Conservation (phyloP, 306 rosid genomes). For the Herpetospermum pedunculosum region DNA sequence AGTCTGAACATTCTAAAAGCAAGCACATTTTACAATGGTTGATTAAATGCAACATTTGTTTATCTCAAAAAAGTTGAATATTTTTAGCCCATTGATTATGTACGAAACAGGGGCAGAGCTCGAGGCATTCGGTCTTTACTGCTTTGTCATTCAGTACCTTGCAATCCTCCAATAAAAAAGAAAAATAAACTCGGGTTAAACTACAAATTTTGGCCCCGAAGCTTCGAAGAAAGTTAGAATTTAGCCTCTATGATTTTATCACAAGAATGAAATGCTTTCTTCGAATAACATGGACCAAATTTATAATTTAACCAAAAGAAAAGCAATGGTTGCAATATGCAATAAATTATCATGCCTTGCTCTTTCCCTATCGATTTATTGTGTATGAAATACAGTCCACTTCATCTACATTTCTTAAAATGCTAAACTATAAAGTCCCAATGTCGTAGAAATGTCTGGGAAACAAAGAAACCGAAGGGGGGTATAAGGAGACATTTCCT, state of each 20-base stretch:
- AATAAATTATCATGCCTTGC: background rate
- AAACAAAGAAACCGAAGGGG: background rate
- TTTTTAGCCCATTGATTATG: background rate
- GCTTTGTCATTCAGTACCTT: background rate
- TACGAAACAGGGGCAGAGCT: background rate
- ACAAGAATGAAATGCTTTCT: too few species aligned
- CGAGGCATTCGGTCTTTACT: background rate
- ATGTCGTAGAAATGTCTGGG: slow-evolving; percentile 1
- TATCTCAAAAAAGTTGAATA: background rate
- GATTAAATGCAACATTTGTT: background rate
- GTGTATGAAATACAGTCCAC: slow-evolving; percentile 7
- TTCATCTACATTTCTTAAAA: background rate
- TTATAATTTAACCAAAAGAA: too few species aligned
- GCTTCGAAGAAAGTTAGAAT: too few species aligned
- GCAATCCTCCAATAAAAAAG: background rate
- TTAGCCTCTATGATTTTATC: too few species aligned
- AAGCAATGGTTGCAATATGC: background rate
- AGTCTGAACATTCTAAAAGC: background rate
- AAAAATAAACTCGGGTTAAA: too few species aligned
- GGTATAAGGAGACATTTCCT: background rate
- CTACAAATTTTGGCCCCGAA: too few species aligned
- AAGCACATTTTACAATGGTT: background rate
- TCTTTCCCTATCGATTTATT: slow-evolving; percentile 2
- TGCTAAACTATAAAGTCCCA: background rate
- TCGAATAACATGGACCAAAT: too few species aligned